Evolutionary conservation across 768 basidiomycete species (phyloP), one percentile per base, ranked within the genome.

Genomic region (Lactarius evosmus): DNA sequence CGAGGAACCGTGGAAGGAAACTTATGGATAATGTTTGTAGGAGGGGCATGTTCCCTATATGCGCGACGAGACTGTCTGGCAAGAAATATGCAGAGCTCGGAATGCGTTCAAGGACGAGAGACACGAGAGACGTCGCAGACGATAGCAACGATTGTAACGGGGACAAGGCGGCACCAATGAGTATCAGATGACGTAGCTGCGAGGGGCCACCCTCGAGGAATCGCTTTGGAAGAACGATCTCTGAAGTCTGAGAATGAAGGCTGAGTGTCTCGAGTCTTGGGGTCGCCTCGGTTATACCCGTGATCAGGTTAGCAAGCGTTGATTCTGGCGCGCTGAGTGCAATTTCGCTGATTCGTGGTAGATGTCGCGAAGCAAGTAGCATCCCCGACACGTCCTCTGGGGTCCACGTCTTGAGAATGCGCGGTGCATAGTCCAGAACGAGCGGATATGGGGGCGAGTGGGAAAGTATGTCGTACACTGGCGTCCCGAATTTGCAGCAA

Each of bases 31-130:
- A 55, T 0, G 34, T 36, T 41, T 25, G 30, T 11, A 65, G 64
- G 30, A 34, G 29, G n/a, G 49, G 19, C 60, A 61, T 65, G 2
- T 49, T 16, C 14, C 59, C 44, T 52, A 65, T 51, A 7, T 56
- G 64, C 0, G 49, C 17, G 7, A 61, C 33, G 14, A 65, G 64
- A 16, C 9, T 30, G 27, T 56, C 59, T 4, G 64, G 64, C 16
- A 60, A 51, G 27, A 65, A 61, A 11, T 65, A 60, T 0, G 46
- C 60, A 16, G 59, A 33, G 33, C 49, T 41, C 6, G 64, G 64
- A n/a, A 65, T 34, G 38, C 64, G 60, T 34, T 65, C 64, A 33
- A 65, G 64, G 49, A 51, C 55, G 4, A 65, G 64, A 8, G 59
- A 61, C 8, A 34, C 55, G 14, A 65, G 64, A 30, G 49, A 61